Conservation (phyloP, 176 grass and related monocot species). For the Phoenix dactylifera region DNA sequence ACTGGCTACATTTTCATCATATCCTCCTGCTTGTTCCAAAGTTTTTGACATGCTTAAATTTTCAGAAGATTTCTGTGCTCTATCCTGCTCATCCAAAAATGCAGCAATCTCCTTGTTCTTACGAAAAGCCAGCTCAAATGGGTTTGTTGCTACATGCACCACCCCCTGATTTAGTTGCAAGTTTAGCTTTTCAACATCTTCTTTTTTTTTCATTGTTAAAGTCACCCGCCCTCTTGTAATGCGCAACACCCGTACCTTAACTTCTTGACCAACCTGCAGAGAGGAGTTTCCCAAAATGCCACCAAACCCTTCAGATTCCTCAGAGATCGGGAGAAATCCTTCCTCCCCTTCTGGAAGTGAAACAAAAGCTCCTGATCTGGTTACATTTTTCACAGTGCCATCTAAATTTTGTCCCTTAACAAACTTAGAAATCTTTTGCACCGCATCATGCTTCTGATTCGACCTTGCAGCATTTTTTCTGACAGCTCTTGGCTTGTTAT, state of each 20-base stretch:
- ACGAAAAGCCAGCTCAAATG: constrained; percentile 53
- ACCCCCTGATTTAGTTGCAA: constrained; percentile 42
- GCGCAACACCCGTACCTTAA: constrained; percentile 62
- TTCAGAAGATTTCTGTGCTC: constrained; percentile 6
- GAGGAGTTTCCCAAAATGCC: constrained; percentile 51
- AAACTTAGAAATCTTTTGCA: constrained; percentile 36
- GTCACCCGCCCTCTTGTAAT: constrained; percentile 53
- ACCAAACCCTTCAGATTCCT: constrained; percentile 55
- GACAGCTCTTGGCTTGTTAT: constrained; percentile 24
- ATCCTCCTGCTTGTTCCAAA: constrained; percentile 21
- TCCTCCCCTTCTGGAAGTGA: constrained; percentile 56
- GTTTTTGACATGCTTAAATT: background rate
- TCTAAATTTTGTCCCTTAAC: constrained; percentile 36
- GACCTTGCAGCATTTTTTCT: constrained; percentile 34
- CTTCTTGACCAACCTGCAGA: constrained; percentile 50
- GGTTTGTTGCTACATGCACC: constrained; percentile 42
- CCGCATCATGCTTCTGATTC: constrained; percentile 25
- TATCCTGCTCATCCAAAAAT: constrained; percentile 57
- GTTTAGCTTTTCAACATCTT: constrained; percentile 49
- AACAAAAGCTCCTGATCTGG: constrained; percentile 57
- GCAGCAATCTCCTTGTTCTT: constrained; percentile 61
- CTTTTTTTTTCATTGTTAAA: constrained; percentile 81
- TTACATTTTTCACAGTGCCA: constrained; percentile 56
- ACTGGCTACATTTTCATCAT: constrained; percentile 3
- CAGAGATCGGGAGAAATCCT: constrained; percentile 84